A percentile compares a stretch with the other conserved stretches of the same genome.
phyloP scores from a whole-genome alignment of 148 eudicot species.

The Amaranthus hypochondriacus region DNA sequence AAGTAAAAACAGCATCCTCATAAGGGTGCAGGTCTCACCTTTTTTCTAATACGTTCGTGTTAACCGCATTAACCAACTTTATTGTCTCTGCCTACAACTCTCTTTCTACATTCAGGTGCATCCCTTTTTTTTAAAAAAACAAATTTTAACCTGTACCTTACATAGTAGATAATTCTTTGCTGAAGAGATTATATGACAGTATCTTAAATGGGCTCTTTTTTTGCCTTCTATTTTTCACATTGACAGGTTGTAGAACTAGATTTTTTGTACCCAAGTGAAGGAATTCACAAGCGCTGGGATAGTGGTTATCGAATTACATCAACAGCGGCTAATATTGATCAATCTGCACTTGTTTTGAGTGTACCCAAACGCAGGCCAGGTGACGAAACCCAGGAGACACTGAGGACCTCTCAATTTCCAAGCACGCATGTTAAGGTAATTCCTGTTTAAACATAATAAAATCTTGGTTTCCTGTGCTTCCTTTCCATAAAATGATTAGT shows the following conservation, averaged over 20 bases:
- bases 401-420: constrained; percentile 87
- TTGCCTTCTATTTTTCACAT: constrained; percentile 6
- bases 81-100: no score
- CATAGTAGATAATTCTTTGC: no score
- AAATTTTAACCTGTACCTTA: no score
- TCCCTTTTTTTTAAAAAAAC: no score
- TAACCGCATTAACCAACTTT: no score
- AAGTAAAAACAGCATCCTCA: no score
- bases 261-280: constrained; percentile 91
- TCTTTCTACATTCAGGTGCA: no score
- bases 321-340: constrained; percentile 77
- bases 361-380: constrained; percentile 72
- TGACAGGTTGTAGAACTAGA: constrained; percentile 84
- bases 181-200: neutral
- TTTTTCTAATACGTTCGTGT: no score
- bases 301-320: constrained; percentile 72
- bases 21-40: no score
- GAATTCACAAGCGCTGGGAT: constrained; percentile 87
- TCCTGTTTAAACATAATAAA: neutral
- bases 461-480: neutral
- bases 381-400: constrained; percentile 85
- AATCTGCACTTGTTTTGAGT: constrained; percentile 81
- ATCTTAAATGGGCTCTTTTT: neutral
- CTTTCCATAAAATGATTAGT: neutral
- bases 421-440: constrained; percentile 88